Evolutionary conservation across 2,329 filamentous ascomycete species (phyloP), one percentile per base, ranked within the genome.

Genomic region (Esteya vermicola): DNA sequence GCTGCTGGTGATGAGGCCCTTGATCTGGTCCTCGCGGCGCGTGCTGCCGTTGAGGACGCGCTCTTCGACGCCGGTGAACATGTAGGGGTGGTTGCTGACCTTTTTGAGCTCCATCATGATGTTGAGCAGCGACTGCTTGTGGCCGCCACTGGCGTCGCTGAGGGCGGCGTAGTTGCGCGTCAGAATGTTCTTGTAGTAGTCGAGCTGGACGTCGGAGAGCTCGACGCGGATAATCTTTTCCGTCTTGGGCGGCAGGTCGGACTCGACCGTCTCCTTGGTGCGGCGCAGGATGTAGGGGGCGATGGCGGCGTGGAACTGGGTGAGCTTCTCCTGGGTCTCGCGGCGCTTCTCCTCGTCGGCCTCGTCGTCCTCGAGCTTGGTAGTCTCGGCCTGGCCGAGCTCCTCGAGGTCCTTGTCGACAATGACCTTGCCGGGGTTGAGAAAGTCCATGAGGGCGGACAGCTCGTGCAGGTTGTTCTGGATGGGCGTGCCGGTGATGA

Each of bases 21-120:
- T 91, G 51, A 98, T 74, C 47, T 86, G 77, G 55, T 96, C 91
- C 53, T 96, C 89, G 23, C 88, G 81, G 18, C 83, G 78, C 39
- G 74, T 72, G 52, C 81, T 86, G 13, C 84, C 85, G 44, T 75
- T 79, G 38, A 96, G 62, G 12, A 96, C 84, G 49, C 82, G 84
- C 43, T 93, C 84, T 56, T 98, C 91, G 3, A 86, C 89, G 46
- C 86, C 88, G 3, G 84, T 81, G 51, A 98, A 96, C 80, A 98
- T 93, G 63, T 95, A 93, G 1, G 91, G 89, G 55, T 98, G 91
- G 53, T 98, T 98, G 63, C 89, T 96, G 56, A 91, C 86, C 61
- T 98, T 98, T 67, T 98, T 98, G 53, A 98, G 61, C 59, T 98
- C 91, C 91, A 98, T 98, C 76, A 98, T 95, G 57, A 98, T 91